A percentile compares a stretch with the other conserved stretches of the same genome.
Evolutionary conservation across 1,139 yeast genomes (phyloP).

Genomic region (Scheffersomyces segobiensis): DNA sequence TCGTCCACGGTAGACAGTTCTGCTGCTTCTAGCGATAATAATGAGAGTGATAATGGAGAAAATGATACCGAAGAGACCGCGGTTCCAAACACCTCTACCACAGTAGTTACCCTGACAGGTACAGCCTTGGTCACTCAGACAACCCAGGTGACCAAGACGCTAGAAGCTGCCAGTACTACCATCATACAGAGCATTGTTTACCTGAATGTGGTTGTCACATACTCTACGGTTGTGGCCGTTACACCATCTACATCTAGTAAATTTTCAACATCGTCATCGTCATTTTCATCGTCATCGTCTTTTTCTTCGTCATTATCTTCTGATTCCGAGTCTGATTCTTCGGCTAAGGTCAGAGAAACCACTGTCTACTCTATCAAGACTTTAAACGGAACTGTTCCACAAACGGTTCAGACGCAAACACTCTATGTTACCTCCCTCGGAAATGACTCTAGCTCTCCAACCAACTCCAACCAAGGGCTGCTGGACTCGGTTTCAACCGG

Average conservation of each 20-base stretch:
- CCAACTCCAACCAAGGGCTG: too few relatives aligned
- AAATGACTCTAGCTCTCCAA: too few relatives aligned
- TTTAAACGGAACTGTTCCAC: constrained; percentile 22
- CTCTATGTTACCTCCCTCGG: neutral
- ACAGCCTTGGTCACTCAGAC: constrained; percentile 4
- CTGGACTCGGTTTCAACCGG: too few relatives aligned
- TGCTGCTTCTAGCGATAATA: constrained; percentile 8
- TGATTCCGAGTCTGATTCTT: constrained; percentile 7
- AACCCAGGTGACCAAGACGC: constrained; percentile 7
- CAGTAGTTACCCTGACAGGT: neutral
- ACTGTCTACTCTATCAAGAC: constrained; percentile 26
- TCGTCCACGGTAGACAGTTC: constrained; percentile 10
- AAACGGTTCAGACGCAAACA: constrained; percentile 19
- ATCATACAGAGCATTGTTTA: constrained; percentile 1
- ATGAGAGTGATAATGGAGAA: constrained; percentile 4
- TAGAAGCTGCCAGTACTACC: constrained; percentile 3
- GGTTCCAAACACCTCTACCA: neutral
- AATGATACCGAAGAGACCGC: neutral
- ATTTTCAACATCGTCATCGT: constrained; percentile 17
- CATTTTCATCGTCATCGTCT: constrained; percentile 17
- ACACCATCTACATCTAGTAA: neutral
- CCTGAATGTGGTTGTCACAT: neutral
- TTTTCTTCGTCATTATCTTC: constrained; percentile 8
- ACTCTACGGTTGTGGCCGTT: constrained; percentile 1
- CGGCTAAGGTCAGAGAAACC: constrained; percentile 18